These are phyloP conservation scores for Thymus mandschuricus DNA, from an alignment of 257 asterid species.

Conservation along the genomic window DNA sequence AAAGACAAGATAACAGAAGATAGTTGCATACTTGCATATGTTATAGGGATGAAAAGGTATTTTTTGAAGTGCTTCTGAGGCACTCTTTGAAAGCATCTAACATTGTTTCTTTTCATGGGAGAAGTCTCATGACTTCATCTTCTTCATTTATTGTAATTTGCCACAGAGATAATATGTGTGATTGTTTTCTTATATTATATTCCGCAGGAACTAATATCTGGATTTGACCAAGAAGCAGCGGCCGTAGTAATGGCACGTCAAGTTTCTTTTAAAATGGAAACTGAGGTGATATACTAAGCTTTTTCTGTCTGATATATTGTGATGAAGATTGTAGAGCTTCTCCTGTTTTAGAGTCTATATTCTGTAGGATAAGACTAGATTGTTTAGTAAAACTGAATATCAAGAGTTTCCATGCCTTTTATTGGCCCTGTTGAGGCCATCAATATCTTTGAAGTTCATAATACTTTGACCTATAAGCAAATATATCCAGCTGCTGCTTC, in stretches of 20 bases:
- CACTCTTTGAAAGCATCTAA: slow-evolving; percentile 4
- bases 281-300: slow-evolving; percentile 64
- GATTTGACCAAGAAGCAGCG: slow-evolving; percentile 99
- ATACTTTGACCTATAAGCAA: background rate
- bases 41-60: slow-evolving; percentile 9
- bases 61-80: background rate
- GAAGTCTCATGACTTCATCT: background rate
- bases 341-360: slow-evolving; percentile 24
- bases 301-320: slow-evolving; percentile 27
- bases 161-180: background rate
- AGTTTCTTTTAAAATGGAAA: slow-evolving; percentile 95
- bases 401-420: slow-evolving; percentile 16
- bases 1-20: slow-evolving; percentile 4
- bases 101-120: background rate
- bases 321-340: slow-evolving; percentile 14
- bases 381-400: slow-evolving; percentile 8
- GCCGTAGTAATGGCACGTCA: slow-evolving; percentile 95
- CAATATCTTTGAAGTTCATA: slow-evolving; percentile 16
- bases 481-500: slow-evolving; percentile 5
- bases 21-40: background rate
- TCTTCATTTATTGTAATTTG: background rate
- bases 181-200: slow-evolving; percentile 29
- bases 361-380: slow-evolving; percentile 19
- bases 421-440: slow-evolving; percentile 22
- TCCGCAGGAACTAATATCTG: slow-evolving; percentile 85